Base-by-base conservation (phyloP, 108 stramenopile genomes). In the Hondaea fermentalgiana region DNA sequence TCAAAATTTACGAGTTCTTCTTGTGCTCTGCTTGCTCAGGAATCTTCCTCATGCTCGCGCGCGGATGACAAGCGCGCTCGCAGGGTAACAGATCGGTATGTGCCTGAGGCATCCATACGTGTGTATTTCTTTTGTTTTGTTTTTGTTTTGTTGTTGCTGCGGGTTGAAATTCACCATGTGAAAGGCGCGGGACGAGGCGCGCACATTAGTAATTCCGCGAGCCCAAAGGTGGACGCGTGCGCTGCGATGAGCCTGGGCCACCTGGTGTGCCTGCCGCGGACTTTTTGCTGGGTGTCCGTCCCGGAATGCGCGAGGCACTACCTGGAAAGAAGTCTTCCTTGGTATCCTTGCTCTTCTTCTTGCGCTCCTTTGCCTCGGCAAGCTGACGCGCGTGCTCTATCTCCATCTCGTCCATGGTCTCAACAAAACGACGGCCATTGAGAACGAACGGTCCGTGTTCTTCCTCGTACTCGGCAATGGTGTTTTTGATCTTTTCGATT, bases 391-490 rank as follows among this genome's bases (percentile, higher is more conserved):
- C 49, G 23, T 83, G 76, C 49, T 47, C 76, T 0, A 16, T 45
- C 49, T 83, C 76, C 8, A 45, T 83, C 19, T 47, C 76, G 51
- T 83, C 76, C 49, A 83, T 47, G 76, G 76, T 83, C 51, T 83
- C 76, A 6, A 53, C 51, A 3, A 83, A 83, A 17, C 76, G 76
- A 10, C 12, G 49, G 28, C 76, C 76, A 53, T 83, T 83, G 25
- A 83, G 76, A 43, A 83, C 49, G 28, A 83, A 83, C 17, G 76
- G 76, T 6, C 76, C 76, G 51, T 83, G 76, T 0, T 53, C 76
- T 23, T 47, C 76, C 51, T 83, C 76, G 76, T 83, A 83, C 76
- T 83, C 76, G n/a, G 45, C 51, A 28, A 83, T 83, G 45, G 76
- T 53, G 51, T 14, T 23, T 23, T 83, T 83, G 76, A 83, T 53